Percentiles rank a stretch among this genome's conserved stretches.
Conservation (phyloP, 2,329 filamentous ascomycete species). For the Hypoxylon rubiginosum region DNA sequence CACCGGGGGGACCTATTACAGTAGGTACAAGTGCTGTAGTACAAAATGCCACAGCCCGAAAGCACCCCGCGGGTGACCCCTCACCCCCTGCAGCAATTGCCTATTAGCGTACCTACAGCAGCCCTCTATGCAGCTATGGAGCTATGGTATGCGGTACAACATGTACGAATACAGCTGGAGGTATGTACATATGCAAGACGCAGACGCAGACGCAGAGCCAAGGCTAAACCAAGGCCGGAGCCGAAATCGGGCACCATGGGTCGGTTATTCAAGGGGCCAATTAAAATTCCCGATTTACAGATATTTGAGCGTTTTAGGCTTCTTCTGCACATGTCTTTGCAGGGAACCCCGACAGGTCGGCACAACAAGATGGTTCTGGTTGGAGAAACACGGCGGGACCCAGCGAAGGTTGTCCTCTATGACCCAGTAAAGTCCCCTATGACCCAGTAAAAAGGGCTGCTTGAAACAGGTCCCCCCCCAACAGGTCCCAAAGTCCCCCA, state of each 20-base stretch:
- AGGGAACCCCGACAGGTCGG: slow-evolving; percentile 33
- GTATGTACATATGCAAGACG: too few relatives aligned
- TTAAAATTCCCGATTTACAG: slow-evolving; percentile 19
- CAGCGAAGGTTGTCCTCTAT: not conserved
- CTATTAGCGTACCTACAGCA: slow-evolving; percentile 2
- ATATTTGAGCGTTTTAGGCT: slow-evolving; percentile 38
- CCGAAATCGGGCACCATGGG: slow-evolving; percentile 36
- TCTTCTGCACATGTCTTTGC: slow-evolving; percentile 16
- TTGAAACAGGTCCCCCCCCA: too few relatives aligned
- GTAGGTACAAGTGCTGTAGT: slow-evolving; percentile 12
- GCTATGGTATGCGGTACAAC: too few relatives aligned
- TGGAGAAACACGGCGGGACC: slow-evolving; percentile 7
- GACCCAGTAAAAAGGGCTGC: not conserved
- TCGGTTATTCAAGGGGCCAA: slow-evolving; percentile 28
- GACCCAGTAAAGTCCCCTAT: not conserved
- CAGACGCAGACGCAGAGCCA: slow-evolving; percentile 25
- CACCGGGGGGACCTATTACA: slow-evolving; percentile 18
- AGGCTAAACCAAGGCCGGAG: slow-evolving; percentile 28
- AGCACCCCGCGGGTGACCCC: slow-evolving; percentile 23
- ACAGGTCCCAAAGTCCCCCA: too few relatives aligned
- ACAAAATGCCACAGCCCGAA: not conserved
- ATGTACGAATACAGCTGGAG: not conserved
- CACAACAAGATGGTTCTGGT: slow-evolving; percentile 17
- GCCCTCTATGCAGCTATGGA: slow-evolving; percentile 2
- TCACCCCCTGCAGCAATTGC: slow-evolving; percentile 4